Conservation (phyloP, 192 early-diverging fungal genomes). For the Geosiphon pyriformis region DNA sequence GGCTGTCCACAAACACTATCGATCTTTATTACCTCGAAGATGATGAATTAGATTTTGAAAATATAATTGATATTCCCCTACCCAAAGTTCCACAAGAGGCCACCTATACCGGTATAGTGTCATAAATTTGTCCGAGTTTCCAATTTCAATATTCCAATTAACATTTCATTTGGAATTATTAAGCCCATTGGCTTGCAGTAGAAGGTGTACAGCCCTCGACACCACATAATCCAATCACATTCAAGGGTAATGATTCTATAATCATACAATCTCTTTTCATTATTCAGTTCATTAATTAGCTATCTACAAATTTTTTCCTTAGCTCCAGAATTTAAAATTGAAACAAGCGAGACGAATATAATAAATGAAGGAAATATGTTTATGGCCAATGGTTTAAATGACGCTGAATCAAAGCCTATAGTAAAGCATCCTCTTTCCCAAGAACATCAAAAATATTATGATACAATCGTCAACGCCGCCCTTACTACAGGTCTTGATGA, state of each 20-base stretch:
- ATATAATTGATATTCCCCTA: constrained; percentile 74
- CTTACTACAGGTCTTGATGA: constrained; percentile 54
- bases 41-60: constrained; percentile 89
- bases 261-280: neutral
- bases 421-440: constrained; percentile 90
- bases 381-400: neutral
- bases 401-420: constrained; percentile 50
- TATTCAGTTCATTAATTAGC: too few species aligned
- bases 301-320: neutral
- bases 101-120: constrained; percentile 63
- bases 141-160: too few species aligned
- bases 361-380: neutral
- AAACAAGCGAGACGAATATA: constrained; percentile 8
- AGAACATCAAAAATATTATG: constrained; percentile 92
- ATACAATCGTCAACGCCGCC: constrained; percentile 80
- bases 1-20: constrained; percentile 46
- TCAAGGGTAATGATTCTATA: neutral
- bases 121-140: neutral
- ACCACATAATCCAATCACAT: constrained; percentile 87
- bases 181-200: constrained; percentile 96
- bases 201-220: constrained; percentile 98
- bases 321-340: constrained; percentile 28
- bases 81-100: constrained; percentile 89
- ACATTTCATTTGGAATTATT: neutral
- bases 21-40: constrained; percentile 91